Conservation (phyloP, 2,329 filamentous ascomycete genomes). For the Mycosphaerella arachidis region DNA sequence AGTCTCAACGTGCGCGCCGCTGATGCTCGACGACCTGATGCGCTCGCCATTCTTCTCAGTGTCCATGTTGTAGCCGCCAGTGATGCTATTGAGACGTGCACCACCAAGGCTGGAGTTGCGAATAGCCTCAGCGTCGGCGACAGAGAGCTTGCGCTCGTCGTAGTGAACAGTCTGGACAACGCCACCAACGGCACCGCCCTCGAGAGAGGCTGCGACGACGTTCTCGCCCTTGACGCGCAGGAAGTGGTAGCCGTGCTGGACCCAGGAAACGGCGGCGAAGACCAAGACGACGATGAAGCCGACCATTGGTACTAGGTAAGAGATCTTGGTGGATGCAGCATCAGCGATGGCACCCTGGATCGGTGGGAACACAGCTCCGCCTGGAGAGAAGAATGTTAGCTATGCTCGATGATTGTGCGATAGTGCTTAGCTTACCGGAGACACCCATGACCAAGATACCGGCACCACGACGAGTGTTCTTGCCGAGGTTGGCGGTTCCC, state of each 20-base stretch:
- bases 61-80: constrained; percentile 24
- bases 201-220: constrained; percentile 28
- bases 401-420: too few relatives aligned
- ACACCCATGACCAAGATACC: constrained; percentile 41
- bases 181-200: constrained; percentile 33
- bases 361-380: constrained; percentile 17
- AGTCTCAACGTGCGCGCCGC: constrained; percentile 1
- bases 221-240: constrained; percentile 31
- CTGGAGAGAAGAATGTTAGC: too few relatives aligned
- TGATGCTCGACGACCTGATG: constrained; percentile 5
- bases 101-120: constrained; percentile 25
- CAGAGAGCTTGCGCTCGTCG: constrained; percentile 32
- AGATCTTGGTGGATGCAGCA: constrained; percentile 38
- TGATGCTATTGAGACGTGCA: constrained; percentile 25
- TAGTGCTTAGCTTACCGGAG: constrained; percentile 10
- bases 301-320: constrained; percentile 42
- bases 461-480: constrained; percentile 38
- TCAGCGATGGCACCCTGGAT: constrained; percentile 36
- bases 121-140: constrained; percentile 24
- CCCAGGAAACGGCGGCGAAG: constrained; percentile 35
- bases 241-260: constrained; percentile 30
- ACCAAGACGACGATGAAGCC: constrained; percentile 40
- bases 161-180: constrained; percentile 33
- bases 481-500: constrained; percentile 38
- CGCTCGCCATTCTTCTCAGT: constrained; percentile 2